These are phyloP conservation scores for Knoxdaviesia capensis DNA, from an alignment of 2,329 filamentous ascomycete species.

Conservation along the genomic window DNA sequence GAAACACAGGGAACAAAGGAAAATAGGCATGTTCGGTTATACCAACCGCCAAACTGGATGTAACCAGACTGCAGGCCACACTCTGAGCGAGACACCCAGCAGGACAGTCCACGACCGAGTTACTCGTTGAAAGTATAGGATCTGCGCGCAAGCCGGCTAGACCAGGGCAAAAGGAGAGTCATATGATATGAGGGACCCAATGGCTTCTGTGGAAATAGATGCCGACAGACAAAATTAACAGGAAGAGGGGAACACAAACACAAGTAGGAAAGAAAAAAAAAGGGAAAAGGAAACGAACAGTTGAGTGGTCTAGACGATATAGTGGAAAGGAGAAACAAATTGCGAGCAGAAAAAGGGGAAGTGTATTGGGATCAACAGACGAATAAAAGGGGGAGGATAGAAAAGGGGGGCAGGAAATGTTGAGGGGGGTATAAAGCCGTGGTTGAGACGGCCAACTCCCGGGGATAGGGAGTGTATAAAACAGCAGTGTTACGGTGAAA, in stretches of 20 bases:
- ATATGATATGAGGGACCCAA: not conserved
- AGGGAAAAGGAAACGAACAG: not conserved
- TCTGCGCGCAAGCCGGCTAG: no score
- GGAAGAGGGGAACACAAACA: not conserved
- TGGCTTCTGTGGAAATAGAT: not conserved
- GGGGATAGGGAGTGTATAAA: no score
- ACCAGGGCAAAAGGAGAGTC: not conserved
- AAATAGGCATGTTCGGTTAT: not conserved
- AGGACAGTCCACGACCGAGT: no score
- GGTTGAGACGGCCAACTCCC: no score
- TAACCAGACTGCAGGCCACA: not conserved
- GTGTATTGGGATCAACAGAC: not conserved
- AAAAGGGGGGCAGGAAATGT: not conserved
- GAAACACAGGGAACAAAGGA: not conserved
- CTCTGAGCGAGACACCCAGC: no score
- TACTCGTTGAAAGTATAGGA: no score
- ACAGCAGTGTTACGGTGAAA: not conserved
- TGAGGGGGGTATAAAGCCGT: no score
- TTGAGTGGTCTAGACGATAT: not conserved
- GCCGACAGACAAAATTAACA: not conserved
- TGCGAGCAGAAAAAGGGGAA: not conserved
- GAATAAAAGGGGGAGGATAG: not conserved
- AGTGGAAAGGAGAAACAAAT: not conserved
- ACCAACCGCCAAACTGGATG: no score
- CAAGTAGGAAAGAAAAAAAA: conserved; percentile 1